phyloP scores from a whole-genome alignment of 176 grass and related monocot species.

The Ananas comosus region DNA sequence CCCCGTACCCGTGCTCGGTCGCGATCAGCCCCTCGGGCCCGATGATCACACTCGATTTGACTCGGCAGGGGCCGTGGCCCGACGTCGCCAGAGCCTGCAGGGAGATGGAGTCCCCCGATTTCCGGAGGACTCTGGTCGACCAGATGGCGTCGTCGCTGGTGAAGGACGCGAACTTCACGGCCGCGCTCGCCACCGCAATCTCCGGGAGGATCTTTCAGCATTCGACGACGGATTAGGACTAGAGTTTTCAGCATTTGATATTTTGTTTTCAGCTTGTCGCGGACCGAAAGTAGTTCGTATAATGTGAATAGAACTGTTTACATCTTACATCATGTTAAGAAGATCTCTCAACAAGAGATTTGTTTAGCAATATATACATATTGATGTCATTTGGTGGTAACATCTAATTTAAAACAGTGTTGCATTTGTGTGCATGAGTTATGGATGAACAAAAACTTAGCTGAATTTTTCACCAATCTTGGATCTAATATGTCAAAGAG shows the following conservation, averaged over 20 bases:
- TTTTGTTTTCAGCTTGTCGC: background rate
- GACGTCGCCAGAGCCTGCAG: slow-evolving; percentile 29
- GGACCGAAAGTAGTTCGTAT: background rate
- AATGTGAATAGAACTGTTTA: too few species aligned
- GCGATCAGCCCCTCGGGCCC: slow-evolving; percentile 46
- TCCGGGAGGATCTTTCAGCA: slow-evolving; percentile 40
- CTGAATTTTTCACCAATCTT: too few species aligned
- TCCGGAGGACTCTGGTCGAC: slow-evolving; percentile 42
- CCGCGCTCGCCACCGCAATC: slow-evolving; percentile 46
- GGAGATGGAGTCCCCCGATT: slow-evolving; percentile 48
- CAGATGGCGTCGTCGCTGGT: slow-evolving; percentile 61
- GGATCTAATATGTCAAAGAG: too few species aligned
- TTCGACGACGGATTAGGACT: slow-evolving; percentile 23
- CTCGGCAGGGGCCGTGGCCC: slow-evolving; percentile 16
- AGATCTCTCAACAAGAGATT: too few species aligned
- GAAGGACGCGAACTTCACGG: slow-evolving; percentile 45
- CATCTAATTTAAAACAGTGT: too few species aligned
- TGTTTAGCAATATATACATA: too few species aligned
- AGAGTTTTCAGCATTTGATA: background rate
- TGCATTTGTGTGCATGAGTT: too few species aligned
- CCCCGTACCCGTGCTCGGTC: slow-evolving; percentile 42
- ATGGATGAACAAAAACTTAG: too few species aligned
- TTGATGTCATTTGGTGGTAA: too few species aligned
- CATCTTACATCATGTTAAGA: too few species aligned
- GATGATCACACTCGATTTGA: slow-evolving; percentile 65